Evolutionary conservation across 352 stramenopile species (phyloP).

Genomic region (Hyaloperonospora brassicae): DNA sequence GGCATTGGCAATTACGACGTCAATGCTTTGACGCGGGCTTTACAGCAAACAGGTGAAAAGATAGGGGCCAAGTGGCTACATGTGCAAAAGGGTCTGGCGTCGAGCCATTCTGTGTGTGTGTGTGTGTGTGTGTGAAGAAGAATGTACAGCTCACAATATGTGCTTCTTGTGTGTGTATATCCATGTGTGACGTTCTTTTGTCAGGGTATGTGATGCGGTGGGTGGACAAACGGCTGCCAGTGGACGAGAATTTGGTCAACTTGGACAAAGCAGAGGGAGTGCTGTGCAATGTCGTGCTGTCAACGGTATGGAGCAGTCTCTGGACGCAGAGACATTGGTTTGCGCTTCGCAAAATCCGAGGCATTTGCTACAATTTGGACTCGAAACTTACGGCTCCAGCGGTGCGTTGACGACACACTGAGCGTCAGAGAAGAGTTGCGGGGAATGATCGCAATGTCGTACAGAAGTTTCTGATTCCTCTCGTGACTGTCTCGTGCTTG

Average conservation of each 20-base stretch:
- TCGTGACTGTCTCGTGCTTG: not conserved
- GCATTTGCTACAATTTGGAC: constrained; percentile 68
- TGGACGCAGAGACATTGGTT: constrained; percentile 78
- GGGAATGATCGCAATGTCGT: too few species aligned
- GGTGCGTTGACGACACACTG: constrained; percentile 20
- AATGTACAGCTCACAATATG: too few species aligned
- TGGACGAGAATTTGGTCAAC: constrained; percentile 36
- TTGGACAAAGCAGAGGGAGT: constrained; percentile 44
- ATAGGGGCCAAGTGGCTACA: not conserved
- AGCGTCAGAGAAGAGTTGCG: not conserved
- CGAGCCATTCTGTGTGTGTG: too few species aligned
- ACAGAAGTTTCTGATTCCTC: too few species aligned
- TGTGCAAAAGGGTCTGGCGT: not conserved
- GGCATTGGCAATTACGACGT: constrained; percentile 78
- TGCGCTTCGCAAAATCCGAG: constrained; percentile 53
- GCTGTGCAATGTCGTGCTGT: constrained; percentile 61
- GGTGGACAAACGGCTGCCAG: constrained; percentile 51
- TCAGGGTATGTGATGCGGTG: constrained; percentile 58
- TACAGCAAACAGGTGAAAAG: constrained; percentile 47
- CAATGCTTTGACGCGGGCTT: constrained; percentile 56
- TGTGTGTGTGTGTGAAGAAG: too few species aligned
- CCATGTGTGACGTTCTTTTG: not conserved
- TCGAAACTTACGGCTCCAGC: constrained; percentile 51
- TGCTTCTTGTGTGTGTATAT: not conserved
- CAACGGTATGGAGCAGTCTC: constrained; percentile 35